A percentile compares a stretch with the other conserved stretches of the same genome.
These are phyloP conservation scores for Daldinia childiae DNA, from an alignment of 495 filamentous ascomycete genomes.

Conservation along the genomic window DNA sequence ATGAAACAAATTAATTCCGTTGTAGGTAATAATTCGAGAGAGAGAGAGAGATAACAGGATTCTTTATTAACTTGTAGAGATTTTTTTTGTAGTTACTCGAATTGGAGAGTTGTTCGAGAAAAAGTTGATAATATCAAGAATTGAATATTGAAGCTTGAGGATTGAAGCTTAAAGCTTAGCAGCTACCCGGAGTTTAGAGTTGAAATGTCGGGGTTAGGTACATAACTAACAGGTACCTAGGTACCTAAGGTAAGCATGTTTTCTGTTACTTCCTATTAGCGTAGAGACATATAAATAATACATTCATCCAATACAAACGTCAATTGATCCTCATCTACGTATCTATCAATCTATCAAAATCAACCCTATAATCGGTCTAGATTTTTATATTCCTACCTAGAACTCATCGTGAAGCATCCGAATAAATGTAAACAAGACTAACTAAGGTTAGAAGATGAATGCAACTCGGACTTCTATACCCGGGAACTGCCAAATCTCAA, in stretches of 20 bases:
- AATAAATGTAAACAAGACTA: not conserved
- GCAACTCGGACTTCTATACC: not conserved
- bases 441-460: not conserved
- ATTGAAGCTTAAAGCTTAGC: not conserved
- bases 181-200: not conserved
- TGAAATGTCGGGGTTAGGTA: not conserved
- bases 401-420: not conserved
- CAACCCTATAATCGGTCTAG: not conserved
- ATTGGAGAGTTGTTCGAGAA: not conserved
- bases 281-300: not conserved
- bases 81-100: not conserved
- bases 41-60: not conserved
- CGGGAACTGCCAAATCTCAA: constrained; percentile 21
- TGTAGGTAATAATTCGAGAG: not conserved
- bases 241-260: too few species aligned
- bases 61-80: not conserved
- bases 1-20: constrained; percentile 3
- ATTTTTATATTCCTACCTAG: not conserved
- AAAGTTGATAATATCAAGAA: not conserved
- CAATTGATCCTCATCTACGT: not conserved
- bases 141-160: not conserved
- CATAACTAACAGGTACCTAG: too few species aligned
- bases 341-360: not conserved
- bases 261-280: not conserved
- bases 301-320: not conserved